Conservation (phyloP, 1,284 basidiomycete genomes). For the Vanrija pseudolonga region DNA sequence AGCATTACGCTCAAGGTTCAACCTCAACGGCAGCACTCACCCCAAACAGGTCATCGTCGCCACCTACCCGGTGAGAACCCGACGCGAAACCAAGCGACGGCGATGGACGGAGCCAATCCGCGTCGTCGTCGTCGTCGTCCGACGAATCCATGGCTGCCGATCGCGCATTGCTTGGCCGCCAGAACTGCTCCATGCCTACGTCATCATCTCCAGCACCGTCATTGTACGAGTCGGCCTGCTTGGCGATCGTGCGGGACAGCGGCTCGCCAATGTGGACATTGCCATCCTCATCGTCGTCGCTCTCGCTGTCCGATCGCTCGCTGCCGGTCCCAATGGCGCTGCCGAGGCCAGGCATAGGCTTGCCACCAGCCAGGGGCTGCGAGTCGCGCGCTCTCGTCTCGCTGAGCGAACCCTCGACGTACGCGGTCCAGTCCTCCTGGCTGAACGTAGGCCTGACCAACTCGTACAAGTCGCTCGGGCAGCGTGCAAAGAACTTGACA, state of each 20-base stretch:
- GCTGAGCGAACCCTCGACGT: conserved; percentile 72
- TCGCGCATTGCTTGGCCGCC: conserved; percentile 9
- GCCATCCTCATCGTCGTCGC: conserved; percentile 33
- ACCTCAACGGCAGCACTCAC: conserved; percentile 20
- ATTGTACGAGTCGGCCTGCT: conserved; percentile 21
- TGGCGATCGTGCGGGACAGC: conserved; percentile 25
- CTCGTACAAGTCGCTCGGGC: conserved; percentile 71
- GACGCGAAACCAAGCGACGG: not conserved
- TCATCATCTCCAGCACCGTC: conserved; percentile 27
- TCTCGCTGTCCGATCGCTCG: conserved; percentile 22
- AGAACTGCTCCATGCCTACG: conserved; percentile 23
- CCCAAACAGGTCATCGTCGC: conserved; percentile 35
- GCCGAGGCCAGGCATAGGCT: conserved; percentile 31
- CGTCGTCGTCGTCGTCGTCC: conserved; percentile 46
- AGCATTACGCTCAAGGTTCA: conserved; percentile 10
- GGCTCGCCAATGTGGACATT: conserved; percentile 41
- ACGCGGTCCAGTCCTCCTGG: conserved; percentile 79
- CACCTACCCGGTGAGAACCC: conserved; percentile 16
- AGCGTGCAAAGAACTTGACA: conserved; percentile 60
- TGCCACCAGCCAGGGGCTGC: conserved; percentile 72
- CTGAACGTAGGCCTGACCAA: conserved; percentile 64
- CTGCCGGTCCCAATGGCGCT: conserved; percentile 9
- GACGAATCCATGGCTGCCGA: conserved; percentile 28
- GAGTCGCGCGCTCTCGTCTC: conserved; percentile 80
- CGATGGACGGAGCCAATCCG: conserved; percentile 41